Base-by-base conservation (phyloP, 768 basidiomycete species). In the Phanerochaete carnosa region DNA sequence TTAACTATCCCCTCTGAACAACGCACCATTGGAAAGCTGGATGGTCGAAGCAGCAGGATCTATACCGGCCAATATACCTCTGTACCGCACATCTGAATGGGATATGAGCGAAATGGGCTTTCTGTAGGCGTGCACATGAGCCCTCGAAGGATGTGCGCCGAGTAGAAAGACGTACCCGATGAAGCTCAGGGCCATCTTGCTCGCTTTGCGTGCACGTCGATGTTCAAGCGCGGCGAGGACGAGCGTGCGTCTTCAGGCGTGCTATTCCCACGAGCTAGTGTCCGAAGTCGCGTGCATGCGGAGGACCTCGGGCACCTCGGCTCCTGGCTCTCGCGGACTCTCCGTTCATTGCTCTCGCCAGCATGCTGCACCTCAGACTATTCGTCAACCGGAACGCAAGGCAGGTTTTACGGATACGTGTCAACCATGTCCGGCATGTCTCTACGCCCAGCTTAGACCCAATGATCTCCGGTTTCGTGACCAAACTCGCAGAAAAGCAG, bases 21-120 rank as follows among this genome's bases (percentile, higher is more conserved):
- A 58, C 79, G 45, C 62, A 92, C 92, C 92, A 81, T 93, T 92
- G 32, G 89, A 90, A 37, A 94, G 82, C 71, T 91, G 89, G 64
- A 95, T 94, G 3, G 93, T 95, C 12, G 90, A 92, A 53, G 89
- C 89, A 62, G 78, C 83, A 33, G 92, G 88, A 76, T 94, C 91
- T 69, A 95, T 93, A 39, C 90, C 91, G 52, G 90, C 90, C 50
- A 95, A 80, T 63, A 91, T 92, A 62, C 92, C 92, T 64, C 90
- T 83, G 76, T 94, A 95, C 58, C 93, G 88, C 62, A 94, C 90
- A 83, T 93, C 93, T 54, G 90, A 92, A 73, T 92, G 90, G 60
- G 92, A 94, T 72, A 92, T 89, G 70, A 95, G 87, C 59, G 92
- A 92, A 60, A 95, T 94, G 11, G 89, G 84, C 81, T 92, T 92